Evolutionary conservation across 176 grass and related monocot genomes (phyloP), one percentile per base, ranked within the genome.

Genomic region (Miscanthus lutarioriparius): DNA sequence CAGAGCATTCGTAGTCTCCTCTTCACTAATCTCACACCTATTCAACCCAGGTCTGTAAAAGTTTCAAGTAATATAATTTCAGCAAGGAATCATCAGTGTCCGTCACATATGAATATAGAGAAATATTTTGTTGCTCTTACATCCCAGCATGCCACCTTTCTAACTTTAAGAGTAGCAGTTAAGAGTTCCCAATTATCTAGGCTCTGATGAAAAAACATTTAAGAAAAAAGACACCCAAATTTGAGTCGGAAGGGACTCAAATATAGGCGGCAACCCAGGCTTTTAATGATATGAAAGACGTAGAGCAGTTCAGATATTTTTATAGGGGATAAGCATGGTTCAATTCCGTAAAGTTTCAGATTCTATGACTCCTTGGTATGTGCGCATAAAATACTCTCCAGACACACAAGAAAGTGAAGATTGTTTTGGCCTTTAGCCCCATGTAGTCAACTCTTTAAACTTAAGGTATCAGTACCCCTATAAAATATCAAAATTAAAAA

Each of bases 21-120:
- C 91, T 83, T 95, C 96, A 69, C 87, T 89, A 81, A 98, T 61
- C 20, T 95, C 93, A 45, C 96, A 98, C 64, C 88, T 89, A 83
- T 99, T 99, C 93, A 85, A 86, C 73, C 93, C 90, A 82, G 93
- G 93, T 68, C 96, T 99, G 83, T 78, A 92, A 72, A 94, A 85
- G 33, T 76, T 73, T 49, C 41, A 67, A 70, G 43, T 61, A 64
- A 54, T 70, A 26, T 48, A 67, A 84, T 67, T 75, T 72, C 72
- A 90, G 76, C 25, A 71, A 77, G 62, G 27, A 75, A 73, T 11
- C 72, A 59, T 74, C 25, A 73, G 25, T 48, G 28, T 61, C 35
- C 36, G 63, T 53, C 22, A 86, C 64, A 56, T 25, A 80, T 16
- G 71, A 91, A 83, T 27, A 67, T 77, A 58, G 28, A 89, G 16